phyloP scores from a whole-genome alignment of 441 rosid species.

The Iberis amara region DNA sequence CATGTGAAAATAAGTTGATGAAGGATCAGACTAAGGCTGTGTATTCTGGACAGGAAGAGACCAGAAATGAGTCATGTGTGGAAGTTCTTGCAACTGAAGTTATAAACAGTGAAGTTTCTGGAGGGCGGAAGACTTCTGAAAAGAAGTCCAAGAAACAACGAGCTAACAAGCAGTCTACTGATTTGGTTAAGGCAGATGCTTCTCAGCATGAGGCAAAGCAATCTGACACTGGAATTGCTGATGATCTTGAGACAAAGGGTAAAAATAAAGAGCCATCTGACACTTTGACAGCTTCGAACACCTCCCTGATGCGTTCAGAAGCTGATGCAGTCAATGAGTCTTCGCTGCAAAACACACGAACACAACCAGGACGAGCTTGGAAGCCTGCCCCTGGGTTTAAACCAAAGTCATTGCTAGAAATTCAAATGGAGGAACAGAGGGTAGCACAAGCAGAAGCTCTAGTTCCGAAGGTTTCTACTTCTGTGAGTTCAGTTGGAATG shows the following conservation, averaged over 20 bases:
- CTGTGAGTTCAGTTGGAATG: constrained; percentile 39
- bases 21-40: constrained; percentile 22
- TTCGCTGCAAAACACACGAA: constrained; percentile 34
- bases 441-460: constrained; percentile 54
- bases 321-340: constrained; percentile 27
- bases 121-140: constrained; percentile 58
- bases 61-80: constrained; percentile 31
- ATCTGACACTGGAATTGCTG: constrained; percentile 39
- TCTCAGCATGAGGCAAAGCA: constrained; percentile 41
- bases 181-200: constrained; percentile 46
- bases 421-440: constrained; percentile 90
- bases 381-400: constrained; percentile 97
- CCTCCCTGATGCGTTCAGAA: constrained; percentile 21
- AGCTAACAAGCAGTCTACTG: constrained; percentile 54
- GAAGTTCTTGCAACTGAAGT: constrained; percentile 31
- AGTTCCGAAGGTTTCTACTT: constrained; percentile 46
- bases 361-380: constrained; percentile 71
- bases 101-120: constrained; percentile 49
- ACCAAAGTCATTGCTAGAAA: constrained; percentile 89
- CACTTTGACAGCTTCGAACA: constrained; percentile 24
- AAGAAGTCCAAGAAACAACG: constrained; percentile 89
- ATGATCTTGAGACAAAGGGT: constrained; percentile 30
- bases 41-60: constrained; percentile 37
- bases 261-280: constrained; percentile 32
- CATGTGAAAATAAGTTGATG: constrained; percentile 33